Evolutionary conservation across 192 early-diverging fungal genomes (phyloP).

Genomic region (Kickxella alabastrina): DNA sequence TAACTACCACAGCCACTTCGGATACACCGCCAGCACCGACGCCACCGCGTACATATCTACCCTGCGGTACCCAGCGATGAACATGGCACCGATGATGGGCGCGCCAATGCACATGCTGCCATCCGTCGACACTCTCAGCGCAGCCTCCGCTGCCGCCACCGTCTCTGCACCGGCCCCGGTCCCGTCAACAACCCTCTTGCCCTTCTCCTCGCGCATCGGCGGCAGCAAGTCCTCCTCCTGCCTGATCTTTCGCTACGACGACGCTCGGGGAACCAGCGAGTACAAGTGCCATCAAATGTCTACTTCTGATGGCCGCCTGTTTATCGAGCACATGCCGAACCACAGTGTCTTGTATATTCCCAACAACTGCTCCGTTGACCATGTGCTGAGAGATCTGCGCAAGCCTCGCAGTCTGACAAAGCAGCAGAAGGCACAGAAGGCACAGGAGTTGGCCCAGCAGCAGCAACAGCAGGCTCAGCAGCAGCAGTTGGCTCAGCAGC

Average conservation of each 20-base stretch:
- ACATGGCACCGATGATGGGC: constrained; percentile 36
- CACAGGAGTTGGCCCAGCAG: background rate
- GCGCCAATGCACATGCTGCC: constrained; percentile 19
- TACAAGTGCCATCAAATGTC: constrained; percentile 39
- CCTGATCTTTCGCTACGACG: constrained; percentile 43
- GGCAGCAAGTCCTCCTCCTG: constrained; percentile 16
- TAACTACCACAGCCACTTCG: constrained; percentile 46
- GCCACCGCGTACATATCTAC: constrained; percentile 28
- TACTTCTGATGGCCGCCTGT: constrained; percentile 31
- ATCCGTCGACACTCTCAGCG: background rate
- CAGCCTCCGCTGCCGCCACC: background rate
- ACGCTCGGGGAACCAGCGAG: constrained; percentile 14
- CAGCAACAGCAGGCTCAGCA: constrained; percentile 3
- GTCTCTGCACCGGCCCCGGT: background rate
- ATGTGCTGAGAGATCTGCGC: constrained; percentile 32
- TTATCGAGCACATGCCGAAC: constrained; percentile 47
- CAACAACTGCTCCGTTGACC: constrained; percentile 24
- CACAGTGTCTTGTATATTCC: constrained; percentile 48
- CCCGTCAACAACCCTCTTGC: constrained; percentile 10
- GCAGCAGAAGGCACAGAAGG: constrained; percentile 19
- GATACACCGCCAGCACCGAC: constrained; percentile 41
- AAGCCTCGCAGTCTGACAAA: constrained; percentile 24
- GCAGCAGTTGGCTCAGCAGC: constrained; percentile 1
- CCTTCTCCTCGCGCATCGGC: constrained; percentile 20
- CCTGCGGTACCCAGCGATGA: constrained; percentile 27